Base-by-base conservation (phyloP, 1,139 yeast species). In the Magnusiomyces fungicola region DNA sequence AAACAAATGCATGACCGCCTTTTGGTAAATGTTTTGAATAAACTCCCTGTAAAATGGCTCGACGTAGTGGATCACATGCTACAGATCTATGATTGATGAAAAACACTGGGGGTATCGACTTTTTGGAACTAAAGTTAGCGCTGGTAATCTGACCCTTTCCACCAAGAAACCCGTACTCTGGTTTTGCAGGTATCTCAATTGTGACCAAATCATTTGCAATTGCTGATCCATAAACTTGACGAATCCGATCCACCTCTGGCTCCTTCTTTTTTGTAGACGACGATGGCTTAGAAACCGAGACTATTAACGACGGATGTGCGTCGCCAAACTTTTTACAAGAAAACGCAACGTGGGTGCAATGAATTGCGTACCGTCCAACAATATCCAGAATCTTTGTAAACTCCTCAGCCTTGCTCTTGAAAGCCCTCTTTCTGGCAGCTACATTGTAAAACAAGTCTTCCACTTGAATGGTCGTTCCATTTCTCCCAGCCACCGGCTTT, bases 361-460 rank as follows among this genome's bases (percentile, higher is more conserved):
- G 95, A 0, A 92, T 73, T 0, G 96, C 83, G 61, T 94, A 94
- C 47, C 87, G 73, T 1, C 92, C 89, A 1, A 87, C 79, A 2
- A 92, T 88, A 56, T 92, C 97, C 43, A 92, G 65, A 4, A 92
- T 83, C 58, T 78, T 79, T 14, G 80, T 66, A 60, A 80, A 84
- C 61, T 92, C 98, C 21, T 88, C 97, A 54, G 74, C 74, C 24
- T 83, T 74, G 0, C 86, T 75, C 53, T 75, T 73, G 49, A 90
- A 68, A 0, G 95, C 77, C 46, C 83, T 72, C 37, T 83, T 66
- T 49, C 98, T 74, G 0, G 95, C 78, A 0, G 96, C 95, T 25
- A 84, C 78, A 61, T 92, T 94, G 67, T 83, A 94, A 61, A 94
- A 94, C 52, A 94, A 70, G 62, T 92, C 96, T 62, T 89, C 97